phyloP scores from a whole-genome alignment of 2,329 filamentous ascomycete species.

The Apiospora rasikravindrae region DNA sequence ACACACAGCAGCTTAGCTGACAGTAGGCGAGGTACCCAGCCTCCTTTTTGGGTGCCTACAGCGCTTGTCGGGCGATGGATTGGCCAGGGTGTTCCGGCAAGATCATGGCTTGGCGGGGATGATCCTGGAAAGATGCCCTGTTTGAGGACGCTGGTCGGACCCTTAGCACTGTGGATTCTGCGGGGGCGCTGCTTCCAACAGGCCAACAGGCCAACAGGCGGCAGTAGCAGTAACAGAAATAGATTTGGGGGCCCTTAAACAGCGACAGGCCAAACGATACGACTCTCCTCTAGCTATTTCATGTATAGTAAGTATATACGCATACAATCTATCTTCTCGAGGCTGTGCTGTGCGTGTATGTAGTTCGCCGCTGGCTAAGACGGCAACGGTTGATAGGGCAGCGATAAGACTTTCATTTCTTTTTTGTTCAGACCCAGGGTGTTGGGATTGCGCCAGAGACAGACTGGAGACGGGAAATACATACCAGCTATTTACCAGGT shows the following conservation, averaged over 20 bases:
- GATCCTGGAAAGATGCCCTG: neutral
- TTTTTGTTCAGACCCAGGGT: neutral
- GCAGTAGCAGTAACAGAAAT: conserved; percentile 1
- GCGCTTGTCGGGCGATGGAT: conserved; percentile 12
- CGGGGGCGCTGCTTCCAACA: neutral
- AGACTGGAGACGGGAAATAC: neutral
- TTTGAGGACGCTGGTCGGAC: conserved; percentile 2
- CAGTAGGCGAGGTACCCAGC: neutral
- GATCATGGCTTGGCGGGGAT: conserved; percentile 6
- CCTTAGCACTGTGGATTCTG: neutral
- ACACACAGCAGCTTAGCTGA: neutral
- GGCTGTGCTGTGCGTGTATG: neutral
- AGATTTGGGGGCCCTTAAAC: neutral
- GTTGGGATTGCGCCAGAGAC: neutral
- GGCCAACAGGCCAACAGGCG: too few relatives aligned
- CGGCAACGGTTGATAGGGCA: neutral
- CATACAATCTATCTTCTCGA: neutral
- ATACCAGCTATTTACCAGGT: neutral
- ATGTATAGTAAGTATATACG: neutral
- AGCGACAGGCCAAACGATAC: neutral
- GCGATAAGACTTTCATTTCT: neutral
- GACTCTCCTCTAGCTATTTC: neutral
- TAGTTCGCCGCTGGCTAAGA: neutral
- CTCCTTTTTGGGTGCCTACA: neutral
- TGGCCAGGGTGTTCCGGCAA: neutral